These are phyloP conservation scores for Butyriboletus loyo DNA, from an alignment of 768 basidiomycete species.

Conservation along the genomic window DNA sequence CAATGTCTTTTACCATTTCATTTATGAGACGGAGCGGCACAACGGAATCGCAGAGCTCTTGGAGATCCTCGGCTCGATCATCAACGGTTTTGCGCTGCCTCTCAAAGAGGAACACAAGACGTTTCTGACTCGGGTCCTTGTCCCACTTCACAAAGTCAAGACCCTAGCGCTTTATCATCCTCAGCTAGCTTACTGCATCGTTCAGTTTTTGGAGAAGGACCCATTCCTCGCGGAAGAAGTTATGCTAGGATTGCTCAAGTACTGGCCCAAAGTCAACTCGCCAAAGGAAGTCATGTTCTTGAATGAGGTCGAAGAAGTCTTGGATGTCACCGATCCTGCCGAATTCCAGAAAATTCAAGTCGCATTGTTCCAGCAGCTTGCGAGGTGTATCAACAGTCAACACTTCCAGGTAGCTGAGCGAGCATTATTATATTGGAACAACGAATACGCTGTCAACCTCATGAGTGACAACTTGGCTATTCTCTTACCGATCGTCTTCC, in stretches of 20 bases:
- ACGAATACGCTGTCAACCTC: conserved; percentile 98
- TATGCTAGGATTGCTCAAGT: conserved; percentile 92
- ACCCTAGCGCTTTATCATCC: conserved; percentile 97
- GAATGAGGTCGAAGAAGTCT: conserved; percentile 97
- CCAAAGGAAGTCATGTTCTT: conserved; percentile 99
- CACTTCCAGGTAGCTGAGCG: conserved; percentile 99
- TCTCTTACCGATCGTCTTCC: conserved; percentile 95
- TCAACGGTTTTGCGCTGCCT: conserved; percentile 97
- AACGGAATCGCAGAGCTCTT: conserved; percentile 98
- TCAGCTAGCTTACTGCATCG: conserved; percentile 98
- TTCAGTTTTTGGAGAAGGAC: conserved; percentile 98
- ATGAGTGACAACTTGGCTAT: conserved; percentile 93
- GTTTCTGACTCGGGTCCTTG: conserved; percentile 89
- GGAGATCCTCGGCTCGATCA: conserved; percentile 98
- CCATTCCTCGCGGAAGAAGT: conserved; percentile 90
- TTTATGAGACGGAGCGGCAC: conserved; percentile 98
- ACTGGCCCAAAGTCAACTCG: conserved; percentile 99
- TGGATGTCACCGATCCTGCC: conserved; percentile 95
- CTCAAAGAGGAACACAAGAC: conserved; percentile 99
- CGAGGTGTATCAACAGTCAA: conserved; percentile 97
- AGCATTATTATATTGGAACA: conserved; percentile 97
- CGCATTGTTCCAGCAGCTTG: conserved; percentile 88
- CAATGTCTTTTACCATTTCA: conserved; percentile 98
- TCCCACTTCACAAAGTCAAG: conserved; percentile 98
- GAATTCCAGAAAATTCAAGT: conserved; percentile 97